Base-by-base conservation (phyloP, 441 rosid genomes). In the Aleurites moluccanus region DNA sequence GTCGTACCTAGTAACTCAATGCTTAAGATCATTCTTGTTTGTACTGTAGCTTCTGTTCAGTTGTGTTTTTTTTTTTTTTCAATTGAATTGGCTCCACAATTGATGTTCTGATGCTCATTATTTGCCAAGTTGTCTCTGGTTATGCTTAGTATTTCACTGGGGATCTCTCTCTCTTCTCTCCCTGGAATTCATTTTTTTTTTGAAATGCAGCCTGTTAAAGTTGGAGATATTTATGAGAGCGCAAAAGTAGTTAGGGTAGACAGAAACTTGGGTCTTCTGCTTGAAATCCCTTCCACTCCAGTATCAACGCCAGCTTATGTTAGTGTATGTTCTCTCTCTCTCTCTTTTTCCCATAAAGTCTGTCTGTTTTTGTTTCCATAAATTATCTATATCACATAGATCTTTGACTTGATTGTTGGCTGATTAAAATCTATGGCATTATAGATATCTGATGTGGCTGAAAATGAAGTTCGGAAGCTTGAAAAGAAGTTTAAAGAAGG, bases 231-330 rank as follows among this genome's bases (percentile, higher is more conserved):
- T 82, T 89, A 86, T 78, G 99, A 93, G 66, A 85, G 75, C 64
- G 88, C 98, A 79, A 93, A 88, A 86, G 90, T 96, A 59, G 83
- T 93, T 57, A 88, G 99, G 83, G 88, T 96, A 72, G 99, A 96
- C 77, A 91, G 86, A 82, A 87, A 88, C 77, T 77, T 84, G 47
- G 99, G 99, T 62, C 92, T 96, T 84, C 86, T 93, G 83, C 94
- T 96, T 70, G 98, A 93, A 76, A 85, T 96, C 77, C 98, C 98
- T 64, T 88, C 97, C 55, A 61, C 71, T 75, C 93, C 98, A 6
- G 76, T 67, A 21, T 80, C 95, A 59, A 85, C 88, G 55, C 94
- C 97, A 15, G 92, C 98, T 81, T 96, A 86, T 77, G 98, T 92
- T 80, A 85, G 81, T 68, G 98, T 96, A 91, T 81, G 97, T 83